Base-by-base conservation (phyloP, 805 yeast genomes). In the Saturnispora zaruensis region DNA sequence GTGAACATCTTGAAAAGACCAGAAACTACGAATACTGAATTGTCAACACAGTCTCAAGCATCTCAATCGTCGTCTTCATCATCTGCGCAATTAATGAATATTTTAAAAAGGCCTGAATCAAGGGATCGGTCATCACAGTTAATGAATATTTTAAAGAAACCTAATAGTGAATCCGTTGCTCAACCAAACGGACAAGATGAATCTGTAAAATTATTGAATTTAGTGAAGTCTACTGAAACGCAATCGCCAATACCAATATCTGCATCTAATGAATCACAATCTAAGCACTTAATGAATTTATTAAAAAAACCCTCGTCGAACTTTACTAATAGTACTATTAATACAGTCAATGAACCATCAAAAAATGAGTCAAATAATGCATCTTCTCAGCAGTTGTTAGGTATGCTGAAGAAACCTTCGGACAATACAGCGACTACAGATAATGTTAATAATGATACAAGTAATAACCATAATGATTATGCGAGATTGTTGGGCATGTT, bases 1-100 rank as follows among this genome's bases (percentile, higher is more conserved):
- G 21, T 52, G 20, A 49, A 38, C 34, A n/a, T 52, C 3, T 42
- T 52, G 21, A 36, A 36, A 13, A 36, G 40, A 36, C 40, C 40
- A 6, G 40, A 36, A 5, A 36, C 40, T 16, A 18, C 11, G 23
- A 7, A 36, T 36, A 16, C 20, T 3, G 24, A 36, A 18, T 18
- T 36, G 40, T 18, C 40, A 7, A 18, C 3, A n/a, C 6, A 36
- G 18, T 36, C 24, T 18, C 40, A 36, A 36, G 14, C 40, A 36
- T 36, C 40, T 33, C 20, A 6, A 36, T 28, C 45, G 6, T 16
- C 46, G 14, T n/a, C n/a, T n/a, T 41, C 52, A 34, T 23, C 44
- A 33, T 8, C 45, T 30, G 36, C 21, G 18, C 23, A 7, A 36
- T 18, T 36, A 36, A 36, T 36, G 21, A 36, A 36, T 36, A 36